These are phyloP conservation scores for Solanum chilense DNA, from an alignment of 257 asterid species.

Conservation along the genomic window DNA sequence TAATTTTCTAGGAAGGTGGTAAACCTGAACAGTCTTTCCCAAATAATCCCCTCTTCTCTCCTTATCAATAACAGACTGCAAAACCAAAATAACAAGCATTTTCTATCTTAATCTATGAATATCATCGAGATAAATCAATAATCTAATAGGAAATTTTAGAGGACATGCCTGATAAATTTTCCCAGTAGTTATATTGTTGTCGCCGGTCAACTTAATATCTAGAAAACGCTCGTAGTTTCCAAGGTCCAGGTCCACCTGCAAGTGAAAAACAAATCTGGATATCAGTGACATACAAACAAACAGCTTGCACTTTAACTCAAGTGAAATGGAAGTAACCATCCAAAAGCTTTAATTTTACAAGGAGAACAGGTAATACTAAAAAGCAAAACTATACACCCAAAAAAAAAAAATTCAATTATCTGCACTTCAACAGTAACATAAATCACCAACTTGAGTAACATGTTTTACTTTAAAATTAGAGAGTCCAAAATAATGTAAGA, in stretches of 20 bases:
- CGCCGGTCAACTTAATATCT: conserved; percentile 67
- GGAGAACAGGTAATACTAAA: not conserved
- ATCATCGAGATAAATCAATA: not conserved
- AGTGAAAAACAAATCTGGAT: not conserved
- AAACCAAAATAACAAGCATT: not conserved
- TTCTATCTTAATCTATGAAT: not conserved
- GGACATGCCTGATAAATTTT: conserved; percentile 75
- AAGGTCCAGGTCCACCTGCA: conserved; percentile 97
- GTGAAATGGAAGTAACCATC: not conserved
- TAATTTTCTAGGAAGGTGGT: not conserved
- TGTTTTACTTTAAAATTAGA: not conserved
- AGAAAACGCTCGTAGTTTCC: conserved; percentile 93
- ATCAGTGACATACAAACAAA: not conserved
- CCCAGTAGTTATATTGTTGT: conserved; percentile 86
- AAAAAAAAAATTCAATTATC: not conserved
- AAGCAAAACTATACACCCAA: not conserved
- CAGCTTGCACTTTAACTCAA: not conserved
- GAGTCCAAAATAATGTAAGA: not conserved
- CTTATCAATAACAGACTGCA: conserved; percentile 32
- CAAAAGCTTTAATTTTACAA: not conserved
- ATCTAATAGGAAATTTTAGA: not conserved
- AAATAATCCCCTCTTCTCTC: conserved; percentile 43
- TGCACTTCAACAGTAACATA: not conserved
- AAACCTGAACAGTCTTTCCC: conserved; percentile 43
- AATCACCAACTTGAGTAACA: not conserved